Evolutionary conservation across 768 basidiomycete species (phyloP), one percentile per base, ranked within the genome.

Genomic region (Steccherinum ochraceum): DNA sequence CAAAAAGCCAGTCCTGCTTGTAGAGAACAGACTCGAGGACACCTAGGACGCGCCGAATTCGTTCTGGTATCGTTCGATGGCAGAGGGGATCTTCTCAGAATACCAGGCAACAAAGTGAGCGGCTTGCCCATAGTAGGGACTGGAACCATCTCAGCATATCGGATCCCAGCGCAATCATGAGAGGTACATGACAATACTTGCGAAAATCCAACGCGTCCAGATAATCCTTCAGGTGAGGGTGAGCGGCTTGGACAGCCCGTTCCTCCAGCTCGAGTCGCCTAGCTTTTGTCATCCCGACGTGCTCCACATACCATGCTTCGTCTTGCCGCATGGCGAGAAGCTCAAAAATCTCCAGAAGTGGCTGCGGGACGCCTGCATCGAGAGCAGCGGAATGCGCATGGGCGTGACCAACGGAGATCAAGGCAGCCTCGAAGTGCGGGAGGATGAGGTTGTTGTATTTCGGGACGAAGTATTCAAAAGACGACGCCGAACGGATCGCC

Each of bases 391-490:
- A 76, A 58, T 83, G 82, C 2, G 82, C 79, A 35, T 80, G 67
- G 13, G 80, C 76, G 58, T 83, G 79, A 2, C 83, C 83, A 39
- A 84, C 76, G n/a, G 82, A 76, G 65, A 80, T 76, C 47, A 84
- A 61, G 5, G 76, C 69, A 12, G 53, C 51, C 47, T 78, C 74
- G 10, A 79, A 76, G 59, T 78, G 76, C 4, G 80, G 83, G 48
- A 84, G 72, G 51, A 83, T 63, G 46, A 78, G 67, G 4, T 70
- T 67, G 56, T 76, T 76, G 67, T 78, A 78, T 0, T 64, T 56
- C 23, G 70, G 67, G 61, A n/a, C n/a, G n/a, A n/a, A n/a, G n/a
- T n/a, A n/a, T n/a, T n/a, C n/a, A n/a, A n/a, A n/a, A n/a, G n/a
- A n/a, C n/a, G n/a, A n/a, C n/a, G n/a, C n/a, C n/a, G n/a, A n/a